Evolutionary conservation across 192 early-diverging fungal species (phyloP).

Genomic region (Backusella australiensis): DNA sequence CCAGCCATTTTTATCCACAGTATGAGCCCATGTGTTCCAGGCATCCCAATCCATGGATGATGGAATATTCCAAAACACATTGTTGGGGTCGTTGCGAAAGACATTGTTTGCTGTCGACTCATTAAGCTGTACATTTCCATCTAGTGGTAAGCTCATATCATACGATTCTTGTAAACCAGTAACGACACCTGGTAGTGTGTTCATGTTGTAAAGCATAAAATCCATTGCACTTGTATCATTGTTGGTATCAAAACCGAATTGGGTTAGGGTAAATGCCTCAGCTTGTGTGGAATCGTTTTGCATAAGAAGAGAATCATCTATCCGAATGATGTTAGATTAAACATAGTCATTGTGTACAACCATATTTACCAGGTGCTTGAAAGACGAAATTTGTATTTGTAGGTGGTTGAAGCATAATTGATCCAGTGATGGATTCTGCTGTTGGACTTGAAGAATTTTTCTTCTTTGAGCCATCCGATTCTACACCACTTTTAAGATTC

Average conservation of each 20-base stretch:
- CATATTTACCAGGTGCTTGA: not conserved
- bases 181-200: not conserved
- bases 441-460: not conserved
- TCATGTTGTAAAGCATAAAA: not conserved
- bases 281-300: not conserved
- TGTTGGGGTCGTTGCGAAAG: slow-evolving; percentile 8
- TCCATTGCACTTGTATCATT: not conserved
- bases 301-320: not conserved
- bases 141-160: not conserved
- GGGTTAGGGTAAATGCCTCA: not conserved
- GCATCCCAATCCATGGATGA: not conserved
- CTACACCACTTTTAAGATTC: not conserved
- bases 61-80: slow-evolving; percentile 5
- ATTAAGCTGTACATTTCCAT: not conserved
- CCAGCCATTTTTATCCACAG: slow-evolving; percentile 5
- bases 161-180: not conserved
- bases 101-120: not conserved
- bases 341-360: not conserved
- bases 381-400: not conserved
- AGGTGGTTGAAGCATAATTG: not conserved
- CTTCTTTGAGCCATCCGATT: not conserved
- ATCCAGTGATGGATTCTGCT: not conserved
- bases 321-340: not conserved
- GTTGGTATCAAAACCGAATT: not conserved
- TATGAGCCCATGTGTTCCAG: not conserved